Evolutionary conservation across 2,329 filamentous ascomycete genomes (phyloP).

Genomic region (Hypoxylon sp.): DNA sequence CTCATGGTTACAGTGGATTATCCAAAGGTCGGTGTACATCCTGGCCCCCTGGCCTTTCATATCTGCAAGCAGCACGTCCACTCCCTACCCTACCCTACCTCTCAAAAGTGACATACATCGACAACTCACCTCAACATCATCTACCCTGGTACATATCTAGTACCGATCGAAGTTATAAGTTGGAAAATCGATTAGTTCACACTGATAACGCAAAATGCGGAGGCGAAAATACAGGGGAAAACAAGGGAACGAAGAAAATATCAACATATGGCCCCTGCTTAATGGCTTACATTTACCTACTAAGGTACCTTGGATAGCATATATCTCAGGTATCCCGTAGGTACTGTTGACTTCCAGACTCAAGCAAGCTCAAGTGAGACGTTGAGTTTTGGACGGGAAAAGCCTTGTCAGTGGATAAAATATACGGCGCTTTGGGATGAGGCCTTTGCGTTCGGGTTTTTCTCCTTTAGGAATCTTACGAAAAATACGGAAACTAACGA

Average conservation of each 20-base stretch:
- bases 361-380: constrained; percentile 29
- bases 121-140: constrained; percentile 30
- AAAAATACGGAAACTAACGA: constrained; percentile 45
- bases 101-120: constrained; percentile 33
- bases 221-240: constrained; percentile 3
- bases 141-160: constrained; percentile 22
- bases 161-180: constrained; percentile 31
- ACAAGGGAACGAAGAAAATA: constrained; percentile 2
- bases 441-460: constrained; percentile 29
- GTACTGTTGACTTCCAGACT: constrained; percentile 35
- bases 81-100: constrained; percentile 33
- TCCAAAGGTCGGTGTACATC: constrained; percentile 52
- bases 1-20: constrained; percentile 50
- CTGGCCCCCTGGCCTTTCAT: constrained; percentile 40
- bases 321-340: constrained; percentile 12
- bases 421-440: constrained; percentile 16
- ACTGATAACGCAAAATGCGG: constrained; percentile 18
- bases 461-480: constrained; percentile 21
- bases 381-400: constrained; percentile 23
- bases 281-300: not conserved
- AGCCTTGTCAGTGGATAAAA: constrained; percentile 40
- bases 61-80: constrained; percentile 40
- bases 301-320: constrained; percentile 9
- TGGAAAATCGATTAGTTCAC: constrained; percentile 20
- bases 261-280: constrained; percentile 2